Percentiles rank a stretch among this genome's conserved stretches.
Evolutionary conservation across 164 flowering plant genomes (phyloP).

Genomic region (Litsea cubeba): DNA sequence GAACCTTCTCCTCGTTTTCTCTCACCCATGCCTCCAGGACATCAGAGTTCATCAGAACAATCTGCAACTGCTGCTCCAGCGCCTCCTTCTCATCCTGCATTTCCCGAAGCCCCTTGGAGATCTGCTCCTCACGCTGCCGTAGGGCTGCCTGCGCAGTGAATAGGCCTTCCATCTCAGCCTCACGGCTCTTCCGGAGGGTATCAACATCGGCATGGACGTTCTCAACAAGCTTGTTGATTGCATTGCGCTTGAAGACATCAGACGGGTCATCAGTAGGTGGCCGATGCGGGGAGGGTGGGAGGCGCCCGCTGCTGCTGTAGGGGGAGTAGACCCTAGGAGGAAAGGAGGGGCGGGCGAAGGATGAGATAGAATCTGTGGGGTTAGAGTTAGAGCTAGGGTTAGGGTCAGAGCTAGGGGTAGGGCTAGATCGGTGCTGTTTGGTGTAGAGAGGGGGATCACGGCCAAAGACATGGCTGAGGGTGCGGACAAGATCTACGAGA

Average conservation of each 20-base stretch:
- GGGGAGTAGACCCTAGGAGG: constrained; percentile 40
- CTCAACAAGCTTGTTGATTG: constrained; percentile 68
- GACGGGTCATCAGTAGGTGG: constrained; percentile 47
- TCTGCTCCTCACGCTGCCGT: constrained; percentile 55
- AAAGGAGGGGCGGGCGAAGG: constrained; percentile 19
- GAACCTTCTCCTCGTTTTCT: constrained; percentile 48
- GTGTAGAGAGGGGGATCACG: constrained; percentile 85
- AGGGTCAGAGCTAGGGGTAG: neutral
- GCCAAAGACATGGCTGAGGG: constrained; percentile 44
- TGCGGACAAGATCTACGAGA: constrained; percentile 54
- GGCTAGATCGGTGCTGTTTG: constrained; percentile 16
- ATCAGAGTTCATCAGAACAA: constrained; percentile 75
- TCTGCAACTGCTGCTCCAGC: constrained; percentile 80
- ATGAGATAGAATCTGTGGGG: neutral
- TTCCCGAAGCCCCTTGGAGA: constrained; percentile 58
- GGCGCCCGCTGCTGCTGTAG: constrained; percentile 11
- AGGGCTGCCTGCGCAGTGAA: constrained; percentile 54
- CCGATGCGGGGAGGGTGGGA: constrained; percentile 20
- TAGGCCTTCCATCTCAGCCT: constrained; percentile 74
- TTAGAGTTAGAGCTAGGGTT: neutral
- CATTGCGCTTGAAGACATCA: constrained; percentile 63
- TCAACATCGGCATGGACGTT: constrained; percentile 45
- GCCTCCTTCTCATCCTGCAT: constrained; percentile 77
- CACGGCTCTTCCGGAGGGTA: constrained; percentile 58
- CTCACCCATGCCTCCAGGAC: constrained; percentile 74